Base-by-base conservation (phyloP, 2,329 filamentous ascomycete species). In the Fusarium humuli region DNA sequence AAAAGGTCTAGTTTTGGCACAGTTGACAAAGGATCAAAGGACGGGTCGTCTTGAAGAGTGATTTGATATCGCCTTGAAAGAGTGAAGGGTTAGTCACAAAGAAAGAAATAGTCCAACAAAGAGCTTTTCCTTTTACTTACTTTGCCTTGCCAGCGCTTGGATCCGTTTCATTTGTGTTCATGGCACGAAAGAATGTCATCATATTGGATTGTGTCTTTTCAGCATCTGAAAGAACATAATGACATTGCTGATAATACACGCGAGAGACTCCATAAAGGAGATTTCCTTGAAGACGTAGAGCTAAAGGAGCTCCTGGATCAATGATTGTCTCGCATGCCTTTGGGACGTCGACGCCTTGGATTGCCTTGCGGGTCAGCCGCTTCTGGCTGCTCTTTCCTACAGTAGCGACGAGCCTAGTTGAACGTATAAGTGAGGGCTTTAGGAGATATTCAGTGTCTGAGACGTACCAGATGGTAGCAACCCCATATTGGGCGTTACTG, bases 251-350 rank as follows among this genome's bases (percentile, higher is more conserved):
- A 27, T 88, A 86, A 78, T 94, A 97, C 20, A 98, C 94, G 50
- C 92, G 88, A 5, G 94, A 92, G 18, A 97, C 88, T 7, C 94
- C 94, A 77, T 92, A 94, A 29, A 99, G 88, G 20, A 99, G 85
- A 73, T 91, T 98, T 18, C 94, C 92, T 77, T 98, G 95, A 23
- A 99, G 87, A 37, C 96, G 91, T 70, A 99, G 81, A 7, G 96
- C 95, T 81, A 99, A 91, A 4, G 96, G 96, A 3, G 92, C 93
- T 8, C 91, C 92, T 0, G 74, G 94, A 60, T 93, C 86, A 40
- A 93, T 88, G 77, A 99, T 97, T n/a, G 91, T 96, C 69, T 91
- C 86, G 79, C 95, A 98, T 61, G 96, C 94, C 76, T 92, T 94
- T 37, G 89, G 86, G 27, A 99, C 90, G 75, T 98, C 87, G 71